These are phyloP conservation scores for Backusella tuberculispora DNA, from an alignment of 192 early-diverging fungal species.

Conservation along the genomic window DNA sequence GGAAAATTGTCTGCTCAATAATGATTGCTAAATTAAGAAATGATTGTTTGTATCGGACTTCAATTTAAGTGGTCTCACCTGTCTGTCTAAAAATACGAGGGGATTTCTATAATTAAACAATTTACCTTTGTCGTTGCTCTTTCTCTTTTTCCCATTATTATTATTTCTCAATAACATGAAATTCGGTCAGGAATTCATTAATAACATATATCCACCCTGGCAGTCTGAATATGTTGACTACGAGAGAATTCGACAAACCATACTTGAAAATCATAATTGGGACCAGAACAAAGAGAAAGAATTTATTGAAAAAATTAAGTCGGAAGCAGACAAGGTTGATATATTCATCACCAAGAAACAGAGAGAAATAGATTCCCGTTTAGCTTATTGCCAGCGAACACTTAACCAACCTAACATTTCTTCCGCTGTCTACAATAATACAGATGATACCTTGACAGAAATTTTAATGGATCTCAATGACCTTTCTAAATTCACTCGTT, in stretches of 20 bases:
- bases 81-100: conserved; percentile 3
- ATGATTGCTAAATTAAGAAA: neutral
- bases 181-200: conserved; percentile 80
- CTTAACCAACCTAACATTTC: conserved; percentile 43
- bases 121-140: neutral
- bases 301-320: conserved; percentile 81
- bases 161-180: conserved; percentile 61
- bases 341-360: conserved; percentile 73
- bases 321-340: conserved; percentile 84
- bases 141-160: conserved; percentile 8
- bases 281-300: conserved; percentile 83
- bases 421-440: conserved; percentile 33
- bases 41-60: neutral
- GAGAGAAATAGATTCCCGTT: conserved; percentile 73
- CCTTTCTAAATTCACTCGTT: conserved; percentile 41
- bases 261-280: conserved; percentile 63
- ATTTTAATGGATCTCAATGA: conserved; percentile 42
- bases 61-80: conserved; percentile 3
- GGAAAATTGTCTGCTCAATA: neutral
- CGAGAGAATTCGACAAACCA: conserved; percentile 76
- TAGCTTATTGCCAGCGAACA: conserved; percentile 65
- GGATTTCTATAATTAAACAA: conserved; percentile 16
- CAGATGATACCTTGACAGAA: conserved; percentile 43
- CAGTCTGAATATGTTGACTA: conserved; percentile 83
- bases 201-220: conserved; percentile 76